Base-by-base conservation (phyloP, 306 rosid genomes). In the Medicago ruthenica region DNA sequence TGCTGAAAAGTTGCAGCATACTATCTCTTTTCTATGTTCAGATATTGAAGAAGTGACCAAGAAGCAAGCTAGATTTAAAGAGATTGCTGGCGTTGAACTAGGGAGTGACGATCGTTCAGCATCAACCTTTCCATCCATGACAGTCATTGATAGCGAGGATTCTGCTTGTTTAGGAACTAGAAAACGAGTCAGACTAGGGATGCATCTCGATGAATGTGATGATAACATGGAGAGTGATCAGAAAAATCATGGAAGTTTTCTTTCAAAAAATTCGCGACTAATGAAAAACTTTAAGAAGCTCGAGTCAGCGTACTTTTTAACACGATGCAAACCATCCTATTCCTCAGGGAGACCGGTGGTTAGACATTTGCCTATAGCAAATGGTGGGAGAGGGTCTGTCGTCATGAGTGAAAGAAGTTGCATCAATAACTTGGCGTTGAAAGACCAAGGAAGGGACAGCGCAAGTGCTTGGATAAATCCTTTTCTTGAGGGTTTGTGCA, bases 401-500 rank as follows among this genome's bases (percentile, higher is more conserved):
- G 89, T 82, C 63, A 9, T 73, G 57, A 84, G 81, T 12, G 97
- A 92, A 86, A 86, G 96, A 86, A 89, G 97, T 86, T 85, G 84
- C 20, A 87, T 81, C 68, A 83, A 85, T 74, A 90, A 84, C 86
- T 71, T 86, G 81, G 83, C 87, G 37, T 80, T 89, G 39, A 92
- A 86, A 82, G 91, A 86, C 72, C 83, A 67, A 70, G 71, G 81
- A 65, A 62, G 83, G 76, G 96, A 87, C 10, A 67, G 80, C 27
- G 73, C 93, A 76, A 91, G 91, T 79, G 96, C 91, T 74, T 92
- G 99, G 99, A 96, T 96, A 83, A 90, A 90, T 78, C 97, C 98
- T 66, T 92, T 92, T 82, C 92, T 96, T 6, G 96, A 96, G 78
- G 98, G 99, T 71, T 84, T 96, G 84, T 96, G 99, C 92, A 96